phyloP scores from a whole-genome alignment of 768 basidiomycete species.

The Boletus coccyginus region DNA sequence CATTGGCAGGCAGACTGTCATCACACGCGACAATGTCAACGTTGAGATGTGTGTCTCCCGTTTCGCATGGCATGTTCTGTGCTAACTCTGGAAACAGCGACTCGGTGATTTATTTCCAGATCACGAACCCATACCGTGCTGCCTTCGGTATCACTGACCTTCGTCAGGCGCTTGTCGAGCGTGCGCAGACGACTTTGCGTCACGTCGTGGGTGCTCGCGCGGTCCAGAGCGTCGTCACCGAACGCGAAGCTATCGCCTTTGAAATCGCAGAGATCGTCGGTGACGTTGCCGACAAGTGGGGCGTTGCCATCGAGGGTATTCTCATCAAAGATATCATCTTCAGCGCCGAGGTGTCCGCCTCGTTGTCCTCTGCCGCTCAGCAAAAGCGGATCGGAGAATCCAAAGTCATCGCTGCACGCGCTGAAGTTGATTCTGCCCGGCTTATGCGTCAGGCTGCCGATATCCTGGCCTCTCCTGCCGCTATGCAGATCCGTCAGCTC shows the following conservation, averaged over 20 bases:
- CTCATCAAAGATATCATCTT: constrained; percentile 96
- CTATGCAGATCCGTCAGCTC: constrained; percentile 97
- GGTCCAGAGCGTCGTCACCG: constrained; percentile 95
- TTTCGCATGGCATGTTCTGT: background rate
- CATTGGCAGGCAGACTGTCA: constrained; percentile 85
- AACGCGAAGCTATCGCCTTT: constrained; percentile 93
- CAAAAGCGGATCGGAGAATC: constrained; percentile 96
- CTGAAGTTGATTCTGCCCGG: constrained; percentile 92
- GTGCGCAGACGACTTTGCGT: constrained; percentile 92
- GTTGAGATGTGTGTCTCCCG: constrained; percentile 71
- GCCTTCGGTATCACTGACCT: constrained; percentile 93
- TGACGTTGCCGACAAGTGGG: constrained; percentile 93
- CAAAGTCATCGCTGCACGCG: constrained; percentile 94
- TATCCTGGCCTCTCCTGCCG: constrained; percentile 90
- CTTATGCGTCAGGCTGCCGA: constrained; percentile 98
- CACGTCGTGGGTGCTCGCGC: constrained; percentile 94
- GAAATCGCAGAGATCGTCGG: constrained; percentile 97
- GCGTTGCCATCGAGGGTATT: constrained; percentile 94
- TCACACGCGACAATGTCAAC: constrained; percentile 95
- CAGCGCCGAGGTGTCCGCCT: constrained; percentile 84
- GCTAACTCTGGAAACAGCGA: constrained; percentile 47
- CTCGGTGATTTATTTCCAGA: constrained; percentile 92
- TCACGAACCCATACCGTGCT: constrained; percentile 86
- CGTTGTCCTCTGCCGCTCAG: constrained; percentile 92
- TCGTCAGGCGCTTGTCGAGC: constrained; percentile 78